A percentile compares a stretch with the other conserved stretches of the same genome.
Evolutionary conservation across 2,329 filamentous ascomycete genomes (phyloP).

Genomic region (Geosmithia putterillii): DNA sequence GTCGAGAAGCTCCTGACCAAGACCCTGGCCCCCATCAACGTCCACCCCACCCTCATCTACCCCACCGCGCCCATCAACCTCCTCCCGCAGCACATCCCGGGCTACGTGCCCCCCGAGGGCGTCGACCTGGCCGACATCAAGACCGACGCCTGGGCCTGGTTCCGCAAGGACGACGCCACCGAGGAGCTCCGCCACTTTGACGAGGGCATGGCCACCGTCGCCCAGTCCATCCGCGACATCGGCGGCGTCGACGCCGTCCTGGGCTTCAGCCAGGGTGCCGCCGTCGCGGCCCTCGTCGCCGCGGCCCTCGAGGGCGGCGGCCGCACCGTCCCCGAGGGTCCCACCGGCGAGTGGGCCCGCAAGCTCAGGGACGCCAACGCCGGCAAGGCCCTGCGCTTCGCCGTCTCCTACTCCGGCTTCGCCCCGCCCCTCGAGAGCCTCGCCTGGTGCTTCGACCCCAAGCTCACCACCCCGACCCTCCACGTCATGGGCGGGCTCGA

Average conservation of each 20-base stretch:
- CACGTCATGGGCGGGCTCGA: slow-evolving; percentile 78
- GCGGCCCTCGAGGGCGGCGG: slow-evolving; percentile 48
- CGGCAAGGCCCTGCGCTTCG: slow-evolving; percentile 47
- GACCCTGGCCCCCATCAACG: slow-evolving; percentile 47
- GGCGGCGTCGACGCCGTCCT: slow-evolving; percentile 67
- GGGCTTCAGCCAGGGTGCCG: slow-evolving; percentile 74
- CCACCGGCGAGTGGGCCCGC: slow-evolving; percentile 26
- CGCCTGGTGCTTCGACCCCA: slow-evolving; percentile 54
- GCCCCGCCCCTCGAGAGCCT: slow-evolving; percentile 49
- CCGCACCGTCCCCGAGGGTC: slow-evolving; percentile 14
- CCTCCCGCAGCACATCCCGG: slow-evolving; percentile 54
- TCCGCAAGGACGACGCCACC: slow-evolving; percentile 53
- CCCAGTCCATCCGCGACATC: slow-evolving; percentile 45
- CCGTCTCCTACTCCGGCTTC: slow-evolving; percentile 69
- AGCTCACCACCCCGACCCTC: slow-evolving; percentile 63
- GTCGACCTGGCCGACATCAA: slow-evolving; percentile 30
- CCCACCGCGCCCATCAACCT: slow-evolving; percentile 58
- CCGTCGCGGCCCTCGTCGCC: slow-evolving; percentile 59
- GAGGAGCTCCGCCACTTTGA: slow-evolving; percentile 56
- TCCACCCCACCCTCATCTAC: slow-evolving; percentile 48
- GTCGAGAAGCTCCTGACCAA: slow-evolving; percentile 72
- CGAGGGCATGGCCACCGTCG: slow-evolving; percentile 53
- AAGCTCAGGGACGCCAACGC: slow-evolving; percentile 36
- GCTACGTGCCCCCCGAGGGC: slow-evolving; percentile 37
- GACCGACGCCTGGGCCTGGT: slow-evolving; percentile 74